Evolutionary conservation across 495 filamentous ascomycete species (phyloP), one percentile per base, ranked within the genome.

Genomic region (Penicillium cinerascens): DNA sequence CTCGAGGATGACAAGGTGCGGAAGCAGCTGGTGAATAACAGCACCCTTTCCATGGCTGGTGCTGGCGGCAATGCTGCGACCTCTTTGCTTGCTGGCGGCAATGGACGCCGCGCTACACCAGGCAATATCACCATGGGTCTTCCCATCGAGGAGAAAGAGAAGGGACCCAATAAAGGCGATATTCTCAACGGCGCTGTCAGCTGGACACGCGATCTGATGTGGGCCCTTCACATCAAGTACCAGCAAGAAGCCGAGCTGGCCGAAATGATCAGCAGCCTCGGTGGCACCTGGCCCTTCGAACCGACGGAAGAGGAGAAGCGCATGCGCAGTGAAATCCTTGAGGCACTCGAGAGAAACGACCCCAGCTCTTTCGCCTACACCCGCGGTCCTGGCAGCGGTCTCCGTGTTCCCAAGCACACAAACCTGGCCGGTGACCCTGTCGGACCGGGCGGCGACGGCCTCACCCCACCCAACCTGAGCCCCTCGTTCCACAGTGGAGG

Each of bases 161-260:
- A 97, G 58, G 95, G 95, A 1, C 93, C 93, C 0, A 97, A 97
- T 78, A 98, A 98, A 72, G 93, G 93, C 38, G 93, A 98, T 63
- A 97, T 98, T 47, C 84, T 98, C 48, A 97, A 97, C 65, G 93
- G 93, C 25, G 88, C 93, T 15, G 93, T 98, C 42, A 87, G 88
- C 69, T 98, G 93, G 93, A 96, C 87, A 53, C 85, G 92, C 41
- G 93, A 98, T 70, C 75, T 98, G 39, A 97, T 98, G 93, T 97
- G 93, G 93, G 81, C 91, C 66, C 73, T 96, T 36, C 82, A 95
- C 58, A 73, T 86, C 54, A 95, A 96, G 69, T 76, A 92, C 44
- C 84, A 92, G 60, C 91, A 96, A 63, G 87, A 96, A 65, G 82
- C 91, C 17, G 86, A 96, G 57, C 80, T 97, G 37, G 80, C 83